Evolutionary conservation across 176 grass and related monocot species (phyloP).

Genomic region (Cenchrus purpureus): DNA sequence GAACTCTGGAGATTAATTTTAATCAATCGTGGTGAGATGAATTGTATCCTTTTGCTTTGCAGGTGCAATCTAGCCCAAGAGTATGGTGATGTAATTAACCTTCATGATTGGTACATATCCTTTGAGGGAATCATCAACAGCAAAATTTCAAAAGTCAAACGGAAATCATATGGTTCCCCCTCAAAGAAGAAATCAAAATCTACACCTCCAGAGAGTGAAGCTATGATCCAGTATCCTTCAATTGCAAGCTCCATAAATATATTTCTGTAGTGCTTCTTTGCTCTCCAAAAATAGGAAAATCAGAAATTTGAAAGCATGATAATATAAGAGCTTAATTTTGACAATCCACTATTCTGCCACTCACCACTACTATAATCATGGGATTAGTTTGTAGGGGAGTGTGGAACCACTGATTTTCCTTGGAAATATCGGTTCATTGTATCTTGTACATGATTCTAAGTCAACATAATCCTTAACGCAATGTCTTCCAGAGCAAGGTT

Average conservation of each 20-base stretch:
- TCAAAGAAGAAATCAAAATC: conserved; percentile 71
- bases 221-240: conserved; percentile 85
- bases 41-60: conserved; percentile 28
- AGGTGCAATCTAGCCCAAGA: conserved; percentile 92
- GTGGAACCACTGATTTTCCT: neutral
- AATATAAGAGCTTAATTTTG: neutral
- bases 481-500: conserved; percentile 75
- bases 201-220: conserved; percentile 48
- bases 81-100: conserved; percentile 91
- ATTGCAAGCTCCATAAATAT: conserved; percentile 6
- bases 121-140: conserved; percentile 64
- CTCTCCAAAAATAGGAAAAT: neutral
- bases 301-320: neutral
- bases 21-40: neutral
- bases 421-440: neutral
- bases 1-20: neutral
- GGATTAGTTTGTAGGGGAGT: neutral
- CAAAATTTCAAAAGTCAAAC: conserved; percentile 47
- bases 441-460: neutral
- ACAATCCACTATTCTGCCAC: neutral
- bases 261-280: neutral
- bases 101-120: conserved; percentile 87
- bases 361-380: neutral
- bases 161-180: conserved; percentile 51
- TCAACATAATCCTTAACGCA: conserved; percentile 43